Evolutionary conservation across 176 grass and related monocot genomes (phyloP), one percentile per base, ranked within the genome.

Genomic region (Chloris gayana): DNA sequence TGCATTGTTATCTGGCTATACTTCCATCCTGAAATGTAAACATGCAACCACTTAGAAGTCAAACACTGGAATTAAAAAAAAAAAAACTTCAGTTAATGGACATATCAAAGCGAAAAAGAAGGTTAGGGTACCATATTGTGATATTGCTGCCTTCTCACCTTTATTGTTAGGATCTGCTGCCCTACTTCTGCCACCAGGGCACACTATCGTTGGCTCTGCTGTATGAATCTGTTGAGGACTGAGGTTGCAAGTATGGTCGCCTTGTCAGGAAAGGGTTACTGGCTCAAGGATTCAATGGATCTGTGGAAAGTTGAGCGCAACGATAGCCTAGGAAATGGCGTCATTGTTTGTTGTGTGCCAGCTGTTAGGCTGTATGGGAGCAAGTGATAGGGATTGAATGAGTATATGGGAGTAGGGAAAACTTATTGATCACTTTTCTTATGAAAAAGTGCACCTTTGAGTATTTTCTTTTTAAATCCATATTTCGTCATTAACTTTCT

Each of bases 401-500:
- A 57, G 24, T 57, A 24, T 2, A 57, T 57, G 7, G 22, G 54
- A 24, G 21, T 22, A 57, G 6, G 1, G 53, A 24, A 24, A 57
- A 24, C 7, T 57, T 22, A 7, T 56, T 53, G 50, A 53, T 53
- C 17, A 19, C 0, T 24, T 24, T n/a, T 56, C 1, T 2, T 57
- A 18, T 24, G 7, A 58, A 18, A 58, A 11, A 11, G n/a, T 58
- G n/a, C 41, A 42, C 58, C 9, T 76, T 42, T 0, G 68, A 49
- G 75, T 74, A 18, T n/a, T 31, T 54, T 30, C 0, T 7, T 34
- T 69, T 61, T 56, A 69, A 51, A 62, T 69, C 31, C 6, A n/a
- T 68, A 65, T 37, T 33, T 74, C 14, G 0, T 80, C 39, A 76
- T 70, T 76, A 38, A 69, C 35, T 44, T 80, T n/a, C 51, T 78